Evolutionary conservation across 768 basidiomycete genomes (phyloP), one percentile per base, ranked within the genome.

Genomic region (Arthromyces matolae): DNA sequence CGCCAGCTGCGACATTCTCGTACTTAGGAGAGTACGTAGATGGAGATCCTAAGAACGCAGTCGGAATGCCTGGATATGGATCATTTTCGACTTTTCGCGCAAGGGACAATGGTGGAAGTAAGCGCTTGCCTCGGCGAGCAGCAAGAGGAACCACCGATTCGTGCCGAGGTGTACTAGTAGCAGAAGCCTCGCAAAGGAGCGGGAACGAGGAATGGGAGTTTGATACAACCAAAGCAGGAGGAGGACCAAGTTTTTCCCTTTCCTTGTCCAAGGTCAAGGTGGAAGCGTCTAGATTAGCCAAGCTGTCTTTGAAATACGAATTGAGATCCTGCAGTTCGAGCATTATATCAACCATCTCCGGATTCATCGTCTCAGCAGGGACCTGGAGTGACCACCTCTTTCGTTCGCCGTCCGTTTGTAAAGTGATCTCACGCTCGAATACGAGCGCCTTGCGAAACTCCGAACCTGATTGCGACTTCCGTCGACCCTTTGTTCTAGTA

Each of bases 31-130:
- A 61, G 49, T 70, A 64, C n/a, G 51, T 55, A 10, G 70, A 68
- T n/a, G 71, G 69, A 20, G 70, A 67, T 3, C 74, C 72, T 12
- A 72, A 52, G 52, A 73, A 73, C 27, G 72, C 71, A 14, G 72
- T 70, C 23, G 76, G 74, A 36, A 74, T 70, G 31, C 61, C 64
- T 23, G 74, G 71, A 60, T 75, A 73, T 4, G 60, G 49, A 20
- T 63, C 57, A 20, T 62, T 55, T 5, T 52, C 42, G 1, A 44
- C 23, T 32, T 51, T 41, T 6, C 50, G 45, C 39, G 60, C 61
- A 16, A 59, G 43, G 8, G 59, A 50, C 16, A 73, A 50, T 2
- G 67, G 65, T 16, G 72, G 57, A 32, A 64, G 64, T 6, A 60
- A 42, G 28, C 55, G 59, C 49, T 66, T 72, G 23, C 75, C 72